A percentile compares a stretch with the other conserved stretches of the same genome.
Evolutionary conservation across 2,329 filamentous ascomycete species (phyloP).

Genomic region (Neofusicoccum ribis): DNA sequence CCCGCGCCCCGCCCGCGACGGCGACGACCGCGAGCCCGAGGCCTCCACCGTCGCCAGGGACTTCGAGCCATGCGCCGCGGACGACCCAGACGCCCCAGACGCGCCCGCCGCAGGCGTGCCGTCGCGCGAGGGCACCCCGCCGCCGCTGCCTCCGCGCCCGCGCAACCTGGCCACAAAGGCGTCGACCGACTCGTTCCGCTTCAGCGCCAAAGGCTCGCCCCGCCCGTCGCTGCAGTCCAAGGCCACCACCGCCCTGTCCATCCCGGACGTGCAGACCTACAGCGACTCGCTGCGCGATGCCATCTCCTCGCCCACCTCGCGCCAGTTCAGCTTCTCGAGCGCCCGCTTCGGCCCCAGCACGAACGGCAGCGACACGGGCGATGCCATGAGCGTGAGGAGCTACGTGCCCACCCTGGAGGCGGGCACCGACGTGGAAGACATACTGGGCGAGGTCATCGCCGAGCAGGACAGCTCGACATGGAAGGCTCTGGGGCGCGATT

Average conservation of each 20-base stretch:
- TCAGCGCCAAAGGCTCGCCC: constrained; percentile 26
- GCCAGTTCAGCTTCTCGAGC: constrained; percentile 40
- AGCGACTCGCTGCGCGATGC: constrained; percentile 51
- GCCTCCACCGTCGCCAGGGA: neutral
- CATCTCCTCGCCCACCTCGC: constrained; percentile 33
- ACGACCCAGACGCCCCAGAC: neutral
- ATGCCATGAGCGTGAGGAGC: constrained; percentile 67
- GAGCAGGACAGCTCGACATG: constrained; percentile 67
- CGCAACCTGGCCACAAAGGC: constrained; percentile 26
- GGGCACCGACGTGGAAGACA: constrained; percentile 74
- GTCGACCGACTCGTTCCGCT: constrained; percentile 43
- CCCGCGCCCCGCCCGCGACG: no score
- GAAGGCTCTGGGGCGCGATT: constrained; percentile 64
- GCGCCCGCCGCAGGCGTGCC: neutral
- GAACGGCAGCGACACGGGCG: constrained; percentile 59
- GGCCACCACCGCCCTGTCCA: constrained; percentile 81
- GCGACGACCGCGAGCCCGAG: no score
- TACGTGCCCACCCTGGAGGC: constrained; percentile 63
- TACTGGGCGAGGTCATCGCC: constrained; percentile 71
- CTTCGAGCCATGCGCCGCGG: constrained; percentile 9
- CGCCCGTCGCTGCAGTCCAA: constrained; percentile 55
- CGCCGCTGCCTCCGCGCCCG: constrained; percentile 57
- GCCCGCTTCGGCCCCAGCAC: constrained; percentile 32
- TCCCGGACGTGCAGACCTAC: constrained; percentile 74
- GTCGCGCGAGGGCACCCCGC: constrained; percentile 51